Base-by-base conservation (phyloP, 345 rosid species). In the Dipteronia dyeriana region DNA sequence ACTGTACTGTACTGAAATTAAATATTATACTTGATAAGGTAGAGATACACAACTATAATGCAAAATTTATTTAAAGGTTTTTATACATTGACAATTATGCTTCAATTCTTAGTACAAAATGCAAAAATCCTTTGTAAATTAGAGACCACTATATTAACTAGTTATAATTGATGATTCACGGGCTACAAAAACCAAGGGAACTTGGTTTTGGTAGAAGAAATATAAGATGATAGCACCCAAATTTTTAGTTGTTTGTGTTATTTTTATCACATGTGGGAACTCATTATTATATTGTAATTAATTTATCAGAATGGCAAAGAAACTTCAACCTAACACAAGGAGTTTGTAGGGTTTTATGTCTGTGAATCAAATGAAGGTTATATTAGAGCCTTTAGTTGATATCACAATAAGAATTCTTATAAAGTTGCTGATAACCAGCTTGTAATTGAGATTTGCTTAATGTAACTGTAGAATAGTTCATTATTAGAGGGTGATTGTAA, bases 341-440 rank as follows among this genome's bases (percentile, higher is more conserved):
- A 60, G 64, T 71, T 71, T 72, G 19, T 61, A 16, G 65, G 14
- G 38, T 38, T 25, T 13, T 23, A 73, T 61, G 76, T n/a, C 26
- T 39, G 41, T 10, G 49, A 61, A 60, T 20, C 26, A 41, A 73
- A 39, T 57, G n/a, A 45, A n/a, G 51, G 66, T 22, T 12, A 45
- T 74, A 7, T 43, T 22, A 3, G 68, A 25, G 34, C 17, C 43
- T 25, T 17, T 8, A 13, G 25, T 62, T 43, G 76, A 61, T 45
- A 41, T 39, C 25, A 73, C 34, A n/a, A 4, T 22, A 38, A 59
- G 64, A 73, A 8, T 17, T 17, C 10, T 26, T 45, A 10, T 53
- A 16, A 53, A 53, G n/a, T 53, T 53, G n/a, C n/a, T 53, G 57
- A 53, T 53, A 16, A 53, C 60, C 25, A n/a, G 45, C 16, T 43